These are phyloP conservation scores for Trichoderma atrobrunneum DNA, from an alignment of 2,329 filamentous ascomycete species.

Conservation along the genomic window DNA sequence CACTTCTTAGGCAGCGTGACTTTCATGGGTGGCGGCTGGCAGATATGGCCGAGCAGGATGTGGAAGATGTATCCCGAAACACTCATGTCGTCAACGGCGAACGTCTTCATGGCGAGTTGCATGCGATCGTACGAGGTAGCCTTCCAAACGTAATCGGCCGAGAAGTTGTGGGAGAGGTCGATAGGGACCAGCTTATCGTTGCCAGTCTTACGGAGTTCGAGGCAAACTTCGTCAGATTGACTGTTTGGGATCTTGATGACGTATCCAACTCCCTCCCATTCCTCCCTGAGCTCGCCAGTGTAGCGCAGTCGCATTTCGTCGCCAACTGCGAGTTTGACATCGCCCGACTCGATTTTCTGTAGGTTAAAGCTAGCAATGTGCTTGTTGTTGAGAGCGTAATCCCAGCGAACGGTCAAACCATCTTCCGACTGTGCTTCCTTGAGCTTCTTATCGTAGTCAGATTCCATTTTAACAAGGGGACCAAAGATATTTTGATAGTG, in stretches of 20 bases:
- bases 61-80: constrained; percentile 99
- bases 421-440: constrained; percentile 98
- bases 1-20: constrained; percentile 95
- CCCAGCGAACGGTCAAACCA: constrained; percentile 90
- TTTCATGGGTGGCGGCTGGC: constrained; percentile 92
- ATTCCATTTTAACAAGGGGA: constrained; percentile 96
- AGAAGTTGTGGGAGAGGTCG: constrained; percentile 96
- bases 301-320: constrained; percentile 98
- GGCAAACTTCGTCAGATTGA: constrained; percentile 93
- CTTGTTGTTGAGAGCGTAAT: constrained; percentile 94
- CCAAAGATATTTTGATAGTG: constrained; percentile 99
- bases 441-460: constrained; percentile 97
- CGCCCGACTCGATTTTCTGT: constrained; percentile 93
- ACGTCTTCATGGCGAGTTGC: constrained; percentile 99
- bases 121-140: constrained; percentile 98
- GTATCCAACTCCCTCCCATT: constrained; percentile 98
- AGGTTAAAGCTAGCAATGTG: constrained; percentile 93
- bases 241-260: constrained; percentile 99
- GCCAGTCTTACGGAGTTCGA: constrained; percentile 89
- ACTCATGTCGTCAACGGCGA: constrained; percentile 95
- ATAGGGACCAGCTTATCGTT: constrained; percentile 96
- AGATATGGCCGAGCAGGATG: constrained; percentile 90
- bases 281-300: constrained; percentile 84
- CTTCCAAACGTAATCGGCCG: constrained; percentile 99
- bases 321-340: constrained; percentile 95